A percentile compares a stretch with the other conserved stretches of the same genome.
Evolutionary conservation across 208 protist genomes (phyloP).

Genomic region (Wallacemonas sp.): DNA sequence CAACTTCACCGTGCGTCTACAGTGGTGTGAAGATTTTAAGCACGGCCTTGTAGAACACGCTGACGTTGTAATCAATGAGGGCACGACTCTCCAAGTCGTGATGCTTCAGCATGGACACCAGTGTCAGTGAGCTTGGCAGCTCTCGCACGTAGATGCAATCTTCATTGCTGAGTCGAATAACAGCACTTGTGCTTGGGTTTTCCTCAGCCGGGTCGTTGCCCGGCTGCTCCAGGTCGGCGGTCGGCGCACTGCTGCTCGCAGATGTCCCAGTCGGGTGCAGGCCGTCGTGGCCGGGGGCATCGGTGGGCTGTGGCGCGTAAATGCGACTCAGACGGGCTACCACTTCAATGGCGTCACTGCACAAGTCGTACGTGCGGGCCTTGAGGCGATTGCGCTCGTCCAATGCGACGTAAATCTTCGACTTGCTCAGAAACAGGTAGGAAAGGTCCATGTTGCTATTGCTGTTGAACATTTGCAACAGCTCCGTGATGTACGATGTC

Average conservation of each 20-base stretch:
- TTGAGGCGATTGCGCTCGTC: constrained; percentile 82
- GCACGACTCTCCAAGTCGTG: constrained; percentile 59
- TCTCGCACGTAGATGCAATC: constrained; percentile 89
- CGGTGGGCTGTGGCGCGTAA: constrained; percentile 29
- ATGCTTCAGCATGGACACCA: constrained; percentile 88
- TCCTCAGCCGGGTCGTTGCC: constrained; percentile 2
- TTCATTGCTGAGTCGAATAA: constrained; percentile 53
- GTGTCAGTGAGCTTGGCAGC: constrained; percentile 78
- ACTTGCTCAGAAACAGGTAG: constrained; percentile 85
- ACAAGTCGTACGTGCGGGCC: constrained; percentile 83
- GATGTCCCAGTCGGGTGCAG: neutral
- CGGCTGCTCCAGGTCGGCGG: neutral
- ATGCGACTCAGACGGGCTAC: constrained; percentile 75
- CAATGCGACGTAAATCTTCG: constrained; percentile 85
- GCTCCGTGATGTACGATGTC: constrained; percentile 78
- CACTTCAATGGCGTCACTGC: constrained; percentile 87
- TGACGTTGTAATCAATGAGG: constrained; percentile 86
- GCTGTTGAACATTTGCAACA: constrained; percentile 86
- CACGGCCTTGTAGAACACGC: constrained; percentile 79
- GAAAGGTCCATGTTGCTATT: constrained; percentile 86
- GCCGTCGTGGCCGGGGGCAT: neutral
- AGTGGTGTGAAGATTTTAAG: constrained; percentile 63
- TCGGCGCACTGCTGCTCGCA: neutral
- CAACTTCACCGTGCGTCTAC: too few relatives aligned
- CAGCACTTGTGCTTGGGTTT: constrained; percentile 26